Conservation (phyloP, 352 stramenopile genomes). For the Phytophthora europaea region DNA sequence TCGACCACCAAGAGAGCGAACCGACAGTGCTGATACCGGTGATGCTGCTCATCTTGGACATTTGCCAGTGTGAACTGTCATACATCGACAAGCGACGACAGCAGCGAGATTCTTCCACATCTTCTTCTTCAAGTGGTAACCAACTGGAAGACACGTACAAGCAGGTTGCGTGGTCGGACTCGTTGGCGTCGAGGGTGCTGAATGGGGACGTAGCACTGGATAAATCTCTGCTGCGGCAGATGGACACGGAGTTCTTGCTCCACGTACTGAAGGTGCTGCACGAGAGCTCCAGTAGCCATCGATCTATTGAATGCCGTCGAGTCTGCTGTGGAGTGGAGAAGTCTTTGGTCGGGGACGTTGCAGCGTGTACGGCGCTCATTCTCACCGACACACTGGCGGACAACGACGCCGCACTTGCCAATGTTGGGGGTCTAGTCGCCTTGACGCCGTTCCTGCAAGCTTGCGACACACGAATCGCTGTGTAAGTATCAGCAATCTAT, state of each 20-base stretch:
- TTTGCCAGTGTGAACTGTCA: constrained; percentile 45
- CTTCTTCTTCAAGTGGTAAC: constrained; percentile 6
- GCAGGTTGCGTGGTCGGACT: constrained; percentile 38
- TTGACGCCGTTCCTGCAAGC: constrained; percentile 43
- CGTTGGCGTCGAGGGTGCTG: constrained; percentile 44
- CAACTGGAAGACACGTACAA: constrained; percentile 8
- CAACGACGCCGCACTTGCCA: constrained; percentile 10
- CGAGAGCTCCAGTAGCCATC: constrained; percentile 12
- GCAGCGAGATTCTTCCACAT: constrained; percentile 15
- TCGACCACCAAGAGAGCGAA: constrained; percentile 42
- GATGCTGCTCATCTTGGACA: constrained; percentile 47
- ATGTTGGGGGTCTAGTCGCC: constrained; percentile 20
- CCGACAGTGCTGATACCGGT: constrained; percentile 40
- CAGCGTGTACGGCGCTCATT: constrained; percentile 41
- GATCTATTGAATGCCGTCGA: constrained; percentile 31
- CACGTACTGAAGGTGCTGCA: constrained; percentile 44
- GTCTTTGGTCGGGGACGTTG: constrained; percentile 42
- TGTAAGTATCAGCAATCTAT: constrained; percentile 38
- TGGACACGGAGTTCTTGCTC: constrained; percentile 49
- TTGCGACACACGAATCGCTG: constrained; percentile 56
- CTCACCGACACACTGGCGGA: constrained; percentile 28
- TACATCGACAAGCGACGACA: constrained; percentile 47
- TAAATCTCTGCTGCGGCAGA: constrained; percentile 23
- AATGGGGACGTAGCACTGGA: constrained; percentile 49
- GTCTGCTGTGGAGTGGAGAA: constrained; percentile 45